These are phyloP conservation scores for Aschersonia sp. DNA, from an alignment of 2,329 filamentous ascomycete genomes.

Conservation along the genomic window DNA sequence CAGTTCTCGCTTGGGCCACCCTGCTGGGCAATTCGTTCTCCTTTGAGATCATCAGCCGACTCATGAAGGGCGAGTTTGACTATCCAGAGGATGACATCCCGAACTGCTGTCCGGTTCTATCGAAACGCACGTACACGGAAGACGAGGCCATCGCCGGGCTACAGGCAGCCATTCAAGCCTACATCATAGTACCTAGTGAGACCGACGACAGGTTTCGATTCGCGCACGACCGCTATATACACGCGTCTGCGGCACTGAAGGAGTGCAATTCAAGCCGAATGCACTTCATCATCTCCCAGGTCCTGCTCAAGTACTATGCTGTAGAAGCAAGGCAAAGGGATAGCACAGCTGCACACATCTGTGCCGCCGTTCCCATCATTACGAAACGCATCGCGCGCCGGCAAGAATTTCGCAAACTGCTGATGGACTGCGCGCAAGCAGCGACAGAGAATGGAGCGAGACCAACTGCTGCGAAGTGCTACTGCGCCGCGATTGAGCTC, in stretches of 20 bases:
- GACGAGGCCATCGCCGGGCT: conserved; percentile 61
- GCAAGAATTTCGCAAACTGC: conserved; percentile 54
- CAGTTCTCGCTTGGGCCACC: conserved; percentile 75
- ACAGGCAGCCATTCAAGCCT: conserved; percentile 68
- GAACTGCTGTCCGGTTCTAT: conserved; percentile 9
- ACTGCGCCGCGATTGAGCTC: conserved; percentile 60
- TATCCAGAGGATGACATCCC: conserved; percentile 34
- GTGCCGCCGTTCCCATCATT: conserved; percentile 61
- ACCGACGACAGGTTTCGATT: conserved; percentile 81
- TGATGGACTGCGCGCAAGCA: conserved; percentile 64
- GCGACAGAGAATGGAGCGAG: conserved; percentile 73
- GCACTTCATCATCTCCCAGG: conserved; percentile 81
- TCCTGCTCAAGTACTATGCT: conserved; percentile 57
- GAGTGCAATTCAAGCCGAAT: conserved; percentile 61
- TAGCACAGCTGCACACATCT: conserved; percentile 67
- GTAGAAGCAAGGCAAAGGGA: conserved; percentile 51
- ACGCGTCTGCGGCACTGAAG: conserved; percentile 54
- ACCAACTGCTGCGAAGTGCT: conserved; percentile 71
- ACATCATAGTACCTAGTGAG: conserved; percentile 67
- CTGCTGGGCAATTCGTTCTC: conserved; percentile 72
- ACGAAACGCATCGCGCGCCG: conserved; percentile 46
- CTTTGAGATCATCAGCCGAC: conserved; percentile 62
- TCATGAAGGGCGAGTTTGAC: conserved; percentile 63
- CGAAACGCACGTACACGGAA: conserved; percentile 35
- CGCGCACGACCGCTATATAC: conserved; percentile 74